Conservation (phyloP, 192 early-diverging fungal species). For the Coemansia reversa region DNA sequence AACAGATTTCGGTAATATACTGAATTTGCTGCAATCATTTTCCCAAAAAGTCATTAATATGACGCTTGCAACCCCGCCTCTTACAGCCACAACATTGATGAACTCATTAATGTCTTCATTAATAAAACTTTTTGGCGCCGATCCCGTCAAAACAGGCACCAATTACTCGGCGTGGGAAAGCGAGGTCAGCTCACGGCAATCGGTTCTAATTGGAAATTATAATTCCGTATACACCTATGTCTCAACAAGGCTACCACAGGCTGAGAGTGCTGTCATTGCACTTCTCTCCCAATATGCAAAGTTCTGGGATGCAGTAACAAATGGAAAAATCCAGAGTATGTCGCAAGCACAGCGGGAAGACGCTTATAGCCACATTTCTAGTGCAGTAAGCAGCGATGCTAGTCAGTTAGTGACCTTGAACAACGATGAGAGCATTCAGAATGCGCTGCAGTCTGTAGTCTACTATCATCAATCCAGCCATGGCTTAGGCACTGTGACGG, state of each 20-base stretch:
- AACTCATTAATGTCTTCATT: slow-evolving; percentile 19
- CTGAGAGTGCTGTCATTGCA: slow-evolving; percentile 23
- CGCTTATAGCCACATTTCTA: background rate
- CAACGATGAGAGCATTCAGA: slow-evolving; percentile 8
- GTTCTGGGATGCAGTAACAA: slow-evolving; percentile 1
- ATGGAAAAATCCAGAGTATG: background rate
- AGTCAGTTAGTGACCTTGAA: background rate
- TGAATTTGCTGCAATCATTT: slow-evolving; percentile 31
- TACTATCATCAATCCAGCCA: slow-evolving; percentile 9
- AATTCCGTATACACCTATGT: slow-evolving; percentile 27
- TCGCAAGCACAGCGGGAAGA: background rate
- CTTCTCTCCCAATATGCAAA: slow-evolving; percentile 17
- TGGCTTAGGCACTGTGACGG: background rate
- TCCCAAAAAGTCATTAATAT: slow-evolving; percentile 25
- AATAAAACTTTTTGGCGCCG: slow-evolving; percentile 9
- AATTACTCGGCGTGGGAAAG: slow-evolving; percentile 34
- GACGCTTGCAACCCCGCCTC: slow-evolving; percentile 28
- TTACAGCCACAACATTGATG: slow-evolving; percentile 18
- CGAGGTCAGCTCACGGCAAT: slow-evolving; percentile 21
- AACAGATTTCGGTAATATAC: slow-evolving; percentile 9
- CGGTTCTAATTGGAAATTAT: slow-evolving; percentile 13
- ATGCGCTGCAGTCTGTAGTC: slow-evolving; percentile 15
- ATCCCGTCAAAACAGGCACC: slow-evolving; percentile 27
- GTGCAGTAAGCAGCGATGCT: background rate
- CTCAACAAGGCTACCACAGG: slow-evolving; percentile 29